Base-by-base conservation (phyloP, 345 rosid genomes). In the Populus deltoides region DNA sequence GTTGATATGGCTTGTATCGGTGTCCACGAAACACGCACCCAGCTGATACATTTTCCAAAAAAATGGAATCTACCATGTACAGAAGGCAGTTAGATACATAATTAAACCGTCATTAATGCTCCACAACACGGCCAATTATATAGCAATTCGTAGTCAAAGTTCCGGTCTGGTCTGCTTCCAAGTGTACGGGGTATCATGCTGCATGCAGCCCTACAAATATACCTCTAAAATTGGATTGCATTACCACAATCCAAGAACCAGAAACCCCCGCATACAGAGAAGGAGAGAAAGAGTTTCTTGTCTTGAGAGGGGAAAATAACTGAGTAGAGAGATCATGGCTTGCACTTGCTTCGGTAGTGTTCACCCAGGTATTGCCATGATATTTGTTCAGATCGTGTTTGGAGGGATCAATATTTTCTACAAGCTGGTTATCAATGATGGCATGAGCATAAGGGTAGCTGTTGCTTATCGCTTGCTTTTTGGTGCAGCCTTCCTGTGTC, bases 401-500 rank as follows among this genome's bases (percentile, higher is more conserved):
- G 76, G 77, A 24, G 76, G 41, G 9, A 7, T 66, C 16, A 72
- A 73, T 55, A 74, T 78, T 7, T 22, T 73, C n/a, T 78, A 78
- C 63, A 72, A 73, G 31, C 53, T 78, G 67, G 72, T 72, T 1
- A 15, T 33, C 10, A 49, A 38, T 8, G 77, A 72, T 72, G 81
- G 68, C 41, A 78, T 78, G 77, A 78, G 29, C n/a, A 25, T 66
- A 15, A 72, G 70, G 39, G 41, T 78, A 33, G 27, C 73, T 1
- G 55, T 72, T 35, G 81, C 81, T 15, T 78, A 53, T 12, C 62
- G 81, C 41, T 78, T 78, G 38, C 66, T 78, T 5, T 65, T 78
- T 66, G 81, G 71, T 9, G 8, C 72, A 25, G 66, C 53, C 53
- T 65, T 78, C 66, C 8, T 78, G 76, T 20, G 51, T 24, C 72